Conservation (phyloP, 352 stramenopile species). For the Pythium brachiatum region DNA sequence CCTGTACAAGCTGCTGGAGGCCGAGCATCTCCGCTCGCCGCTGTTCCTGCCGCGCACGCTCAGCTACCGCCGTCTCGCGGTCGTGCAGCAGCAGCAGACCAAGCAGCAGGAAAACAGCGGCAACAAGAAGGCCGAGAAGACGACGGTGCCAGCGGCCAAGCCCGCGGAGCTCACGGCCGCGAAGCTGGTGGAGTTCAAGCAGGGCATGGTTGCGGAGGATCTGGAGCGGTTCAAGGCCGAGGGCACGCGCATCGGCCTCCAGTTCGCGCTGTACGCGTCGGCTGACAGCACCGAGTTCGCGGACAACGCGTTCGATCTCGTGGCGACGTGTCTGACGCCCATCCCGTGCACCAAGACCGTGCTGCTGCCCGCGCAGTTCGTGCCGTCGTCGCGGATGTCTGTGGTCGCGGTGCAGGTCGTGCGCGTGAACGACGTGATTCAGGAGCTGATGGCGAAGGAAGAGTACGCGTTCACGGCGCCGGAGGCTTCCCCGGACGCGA, state of each 20-base stretch:
- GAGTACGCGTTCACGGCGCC: conserved; percentile 42
- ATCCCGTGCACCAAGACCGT: conserved; percentile 62
- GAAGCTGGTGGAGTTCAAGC: conserved; percentile 53
- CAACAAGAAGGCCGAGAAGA: conserved; percentile 8
- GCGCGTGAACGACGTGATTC: conserved; percentile 47
- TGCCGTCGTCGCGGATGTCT: conserved; percentile 43
- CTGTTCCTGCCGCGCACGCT: conserved; percentile 78
- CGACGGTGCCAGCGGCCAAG: not conserved
- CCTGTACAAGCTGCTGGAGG: conserved; percentile 82
- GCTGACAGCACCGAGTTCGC: conserved; percentile 36
- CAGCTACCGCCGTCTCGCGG: conserved; percentile 58
- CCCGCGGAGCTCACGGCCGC: conserved; percentile 22
- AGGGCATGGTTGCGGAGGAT: conserved; percentile 65
- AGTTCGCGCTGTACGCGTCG: conserved; percentile 54
- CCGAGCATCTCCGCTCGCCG: conserved; percentile 64
- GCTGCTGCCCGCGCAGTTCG: conserved; percentile 41
- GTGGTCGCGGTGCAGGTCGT: conserved; percentile 65
- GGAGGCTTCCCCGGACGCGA: conserved; percentile 3
- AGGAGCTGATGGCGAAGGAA: conserved; percentile 33
- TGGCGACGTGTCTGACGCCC: conserved; percentile 48
- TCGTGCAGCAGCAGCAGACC: not conserved
- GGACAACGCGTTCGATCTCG: conserved; percentile 57
- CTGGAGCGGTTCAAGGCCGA: conserved; percentile 60
- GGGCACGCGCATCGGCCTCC: conserved; percentile 48
- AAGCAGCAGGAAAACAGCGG: conserved; percentile 13